Base-by-base conservation (phyloP, 2,329 filamentous ascomycete genomes). In the Sphaerulina musiva region DNA sequence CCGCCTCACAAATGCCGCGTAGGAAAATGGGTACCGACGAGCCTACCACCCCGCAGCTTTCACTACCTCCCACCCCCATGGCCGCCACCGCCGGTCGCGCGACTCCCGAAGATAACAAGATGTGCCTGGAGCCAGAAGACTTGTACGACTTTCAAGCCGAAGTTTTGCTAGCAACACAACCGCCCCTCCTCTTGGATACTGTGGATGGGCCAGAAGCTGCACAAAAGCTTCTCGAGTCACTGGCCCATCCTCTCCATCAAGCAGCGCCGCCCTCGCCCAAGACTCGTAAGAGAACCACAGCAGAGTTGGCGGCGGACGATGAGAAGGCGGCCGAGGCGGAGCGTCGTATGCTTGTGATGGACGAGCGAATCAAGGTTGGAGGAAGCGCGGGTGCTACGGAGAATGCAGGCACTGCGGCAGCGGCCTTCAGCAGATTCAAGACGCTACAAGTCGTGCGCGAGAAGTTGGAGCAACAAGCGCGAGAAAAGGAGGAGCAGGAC, bases 301-400 rank as follows among this genome's bases (percentile, higher is more conserved):
- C 93, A 7, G 92, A 98, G 68, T 83, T 97, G 75, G 93, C 89
- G 7, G 92, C 92, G 6, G 93, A 98, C 66, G 91, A 98, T 72
- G 92, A 93, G 1, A 79, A 89, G 56, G 89, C 90, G 0, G 92
- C 91, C 20, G 88, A 90, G 55, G 84, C 89, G 60, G 91, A 98
- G 71, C 82, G 89, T 45, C 95, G 89, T 62, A 93, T 98, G 89
- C 84, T 97, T 48, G 85, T 89, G 20, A 83, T 91, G 72, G 93
- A 98, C 66, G 92, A 96, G 64, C 81, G 89, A 5, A 79, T 90
- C 56, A 80, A 83, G 10, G 78, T 85, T 1, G 80, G 76, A 40
- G 76, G 77, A 11, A 78, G 80, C 3, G 76, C 78, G 17, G 70
- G 69, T 40, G 79, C 79, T 6, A 78, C 78, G 17, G 90, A 95